Base-by-base conservation (phyloP, 352 stramenopile genomes). In the Phytopythium mirpurense region DNA sequence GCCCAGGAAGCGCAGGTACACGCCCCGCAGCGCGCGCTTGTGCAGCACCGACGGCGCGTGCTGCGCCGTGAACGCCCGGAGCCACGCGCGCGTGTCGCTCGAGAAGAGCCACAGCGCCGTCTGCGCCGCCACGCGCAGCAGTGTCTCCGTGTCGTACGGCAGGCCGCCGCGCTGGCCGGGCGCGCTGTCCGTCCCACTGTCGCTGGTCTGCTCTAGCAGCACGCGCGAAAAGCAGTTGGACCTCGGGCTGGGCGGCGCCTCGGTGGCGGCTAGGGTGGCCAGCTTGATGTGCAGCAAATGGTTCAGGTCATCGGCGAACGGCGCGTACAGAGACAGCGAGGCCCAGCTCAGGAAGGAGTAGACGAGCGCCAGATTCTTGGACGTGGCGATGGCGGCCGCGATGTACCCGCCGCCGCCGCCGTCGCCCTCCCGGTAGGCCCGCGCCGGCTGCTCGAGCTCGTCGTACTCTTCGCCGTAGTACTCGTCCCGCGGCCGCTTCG, bases 321-420 rank as follows among this genome's bases (percentile, higher is more conserved):
- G 37, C 11, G 65, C 54, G 47, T 85, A 86, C 2, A 67, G 42
- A 0, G 65, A 47, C 19, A 89, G 41, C 7, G 74, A 74, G 10
- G 68, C 73, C 75, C 74, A 87, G 35, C 68, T 44, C 10, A 72
- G 23, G 21, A 89, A 86, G 21, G 62, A 65, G 43, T 61, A 66
- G 8, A 86, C 40, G 16, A 89, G 57, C n/a, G 72, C 67, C 51
- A 89, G 56, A 57, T 87, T 87, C 61, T 84, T 86, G 6, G 74
- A 79, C 11, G 72, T 60, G 2, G 63, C 63, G n/a, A 86, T 69
- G 1, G 61, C 50, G 9, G 45, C 11, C 3, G 55, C 36, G 62
- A 18, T n/a, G n/a, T n/a, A n/a, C n/a, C 3, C 27, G 10, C 27
- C 9, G n/a, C 21, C 18, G 31, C 5, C 34, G 43, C 7, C 49